A percentile compares a stretch with the other conserved stretches of the same genome.
These are phyloP conservation scores for Heliamphora pulchella DNA, from an alignment of 179 eudicot genomes.

Conservation along the genomic window DNA sequence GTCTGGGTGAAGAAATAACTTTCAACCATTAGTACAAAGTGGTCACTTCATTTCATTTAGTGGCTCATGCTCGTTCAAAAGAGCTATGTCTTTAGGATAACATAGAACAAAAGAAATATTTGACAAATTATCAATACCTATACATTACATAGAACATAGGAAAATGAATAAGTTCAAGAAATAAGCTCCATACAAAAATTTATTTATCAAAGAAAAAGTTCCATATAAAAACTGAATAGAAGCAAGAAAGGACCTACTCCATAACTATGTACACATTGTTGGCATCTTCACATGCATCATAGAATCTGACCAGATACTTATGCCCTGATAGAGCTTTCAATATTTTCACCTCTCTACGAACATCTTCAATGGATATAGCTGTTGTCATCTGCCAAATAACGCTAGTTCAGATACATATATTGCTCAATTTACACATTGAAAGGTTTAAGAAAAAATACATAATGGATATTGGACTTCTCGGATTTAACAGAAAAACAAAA, in stretches of 20 bases:
- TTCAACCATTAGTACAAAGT: too few relatives aligned
- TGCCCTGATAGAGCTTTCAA: conserved; percentile 90
- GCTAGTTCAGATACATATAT: conserved; percentile 14
- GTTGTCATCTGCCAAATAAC: conserved; percentile 75
- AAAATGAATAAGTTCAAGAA: too few relatives aligned
- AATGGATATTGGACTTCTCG: background rate
- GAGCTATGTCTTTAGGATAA: background rate
- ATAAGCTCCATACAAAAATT: too few relatives aligned
- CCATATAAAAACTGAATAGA: background rate
- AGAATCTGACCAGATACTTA: conserved; percentile 63
- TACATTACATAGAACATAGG: background rate
- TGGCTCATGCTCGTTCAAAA: background rate
- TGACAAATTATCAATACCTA: background rate
- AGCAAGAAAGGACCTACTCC: conserved; percentile 61
- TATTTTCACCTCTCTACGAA: conserved; percentile 94
- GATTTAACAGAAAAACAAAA: background rate
- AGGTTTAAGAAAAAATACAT: background rate
- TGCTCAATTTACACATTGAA: background rate
- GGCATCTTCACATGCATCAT: conserved; percentile 92
- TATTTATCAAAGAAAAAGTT: background rate
- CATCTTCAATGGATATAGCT: conserved; percentile 91
- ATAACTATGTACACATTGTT: conserved; percentile 82
- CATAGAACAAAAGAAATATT: background rate
- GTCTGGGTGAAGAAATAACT: too few relatives aligned
- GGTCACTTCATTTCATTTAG: background rate